Evolutionary conservation across 768 basidiomycete species (phyloP).

Genomic region (Boletellus ananas): DNA sequence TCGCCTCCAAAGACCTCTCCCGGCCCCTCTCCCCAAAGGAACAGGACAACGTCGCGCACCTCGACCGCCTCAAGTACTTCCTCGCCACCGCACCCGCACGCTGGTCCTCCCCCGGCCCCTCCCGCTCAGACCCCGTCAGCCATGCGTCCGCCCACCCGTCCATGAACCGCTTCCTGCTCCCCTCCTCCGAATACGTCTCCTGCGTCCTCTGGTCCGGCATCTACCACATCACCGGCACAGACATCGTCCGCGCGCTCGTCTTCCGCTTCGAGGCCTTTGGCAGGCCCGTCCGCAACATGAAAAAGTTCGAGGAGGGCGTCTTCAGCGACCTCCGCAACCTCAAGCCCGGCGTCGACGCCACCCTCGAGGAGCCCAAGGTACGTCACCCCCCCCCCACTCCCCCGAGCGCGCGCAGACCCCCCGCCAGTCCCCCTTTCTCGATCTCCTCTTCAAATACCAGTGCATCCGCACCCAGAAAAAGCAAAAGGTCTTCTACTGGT

Average conservation of each 20-base stretch:
- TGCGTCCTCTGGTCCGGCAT: conserved; percentile 91
- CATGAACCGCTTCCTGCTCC: conserved; percentile 83
- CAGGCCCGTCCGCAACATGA: conserved; percentile 86
- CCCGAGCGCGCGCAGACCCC: neutral
- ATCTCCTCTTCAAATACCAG: conserved; percentile 92
- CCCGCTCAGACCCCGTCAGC: conserved; percentile 29
- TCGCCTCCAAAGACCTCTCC: conserved; percentile 26
- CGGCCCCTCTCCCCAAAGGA: conserved; percentile 61
- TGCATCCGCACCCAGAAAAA: conserved; percentile 98
- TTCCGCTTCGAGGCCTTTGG: conserved; percentile 94
- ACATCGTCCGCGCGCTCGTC: conserved; percentile 92
- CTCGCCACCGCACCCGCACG: conserved; percentile 79
- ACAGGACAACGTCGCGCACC: conserved; percentile 65
- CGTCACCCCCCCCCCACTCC: conserved; percentile 21
- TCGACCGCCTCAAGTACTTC: conserved; percentile 85
- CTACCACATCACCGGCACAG: conserved; percentile 94
- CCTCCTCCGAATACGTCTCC: conserved; percentile 82
- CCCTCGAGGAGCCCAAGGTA: conserved; percentile 94
- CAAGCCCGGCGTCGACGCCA: conserved; percentile 90
- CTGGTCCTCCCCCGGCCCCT: conserved; percentile 48
- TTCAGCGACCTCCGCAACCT: conserved; percentile 91
- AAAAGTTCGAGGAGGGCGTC: conserved; percentile 97
- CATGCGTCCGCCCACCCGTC: conserved; percentile 65
- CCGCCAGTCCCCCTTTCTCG: conserved; percentile 81
- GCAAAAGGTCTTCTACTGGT: conserved; percentile 99